Base-by-base conservation (phyloP, 2,329 filamentous ascomycete genomes). In the Exserohilum turcica region DNA sequence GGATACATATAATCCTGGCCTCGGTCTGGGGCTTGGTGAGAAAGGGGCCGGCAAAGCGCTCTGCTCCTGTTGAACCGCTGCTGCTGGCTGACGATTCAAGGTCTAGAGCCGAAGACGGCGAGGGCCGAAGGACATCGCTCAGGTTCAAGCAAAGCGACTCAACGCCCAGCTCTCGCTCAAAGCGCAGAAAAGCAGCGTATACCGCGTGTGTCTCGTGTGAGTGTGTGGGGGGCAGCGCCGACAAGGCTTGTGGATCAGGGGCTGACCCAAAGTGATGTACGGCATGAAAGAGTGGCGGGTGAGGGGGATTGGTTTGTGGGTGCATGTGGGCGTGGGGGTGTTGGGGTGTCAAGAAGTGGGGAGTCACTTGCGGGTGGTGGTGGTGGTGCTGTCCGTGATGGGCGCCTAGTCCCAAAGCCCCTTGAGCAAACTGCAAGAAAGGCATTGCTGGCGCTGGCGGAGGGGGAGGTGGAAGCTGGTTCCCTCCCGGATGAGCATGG, bases 1-100 rank as follows among this genome's bases (percentile, higher is more conserved):
- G 60, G n/a, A 73, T 73, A 32, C 70, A 73, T 19, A 75, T 68
- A 10, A 75, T 68, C 54, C 71, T 73, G 31, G 73, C 61, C 28
- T 74, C 66, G 0, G 66, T 54, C 8, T 19, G 18, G 19, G 43
- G 6, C 15, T 35, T 37, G 16, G 9, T 44, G 38, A 12, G 9
- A 7, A n/a, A 7, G 2, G 29, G 15, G 2, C n/a, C 13, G 5
- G 46, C 16, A 9, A 33, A 16, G 16, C 29, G n/a, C 6, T 45
- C 43, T 0, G 2, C 7, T 18, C 10, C 27, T 16, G 43, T 43
- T 21, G 27, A 27, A 8, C 28, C 18, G 6, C 39, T 44, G 24
- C n/a, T 44, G 32, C 31, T 40, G 32, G 43, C 15, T 12, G 47
- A 43, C 10, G 47, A 45, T 13, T 29, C 28, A 18, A 18, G 27